Conservation (phyloP, 352 stramenopile genomes). For the Phytophthora sojae region DNA sequence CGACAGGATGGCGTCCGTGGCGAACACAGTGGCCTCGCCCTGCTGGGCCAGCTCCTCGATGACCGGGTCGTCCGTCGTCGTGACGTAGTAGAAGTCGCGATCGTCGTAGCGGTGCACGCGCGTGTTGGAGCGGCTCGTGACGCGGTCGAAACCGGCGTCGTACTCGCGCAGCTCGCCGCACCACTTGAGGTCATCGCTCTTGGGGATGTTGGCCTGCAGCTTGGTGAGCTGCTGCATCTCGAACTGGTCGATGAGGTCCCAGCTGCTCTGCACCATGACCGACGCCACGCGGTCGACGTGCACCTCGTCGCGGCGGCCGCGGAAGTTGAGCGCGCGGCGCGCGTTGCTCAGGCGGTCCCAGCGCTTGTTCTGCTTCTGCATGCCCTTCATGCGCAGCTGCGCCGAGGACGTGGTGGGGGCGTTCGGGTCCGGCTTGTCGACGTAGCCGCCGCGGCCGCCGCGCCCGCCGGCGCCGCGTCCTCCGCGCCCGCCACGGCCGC, state of each 20-base stretch:
- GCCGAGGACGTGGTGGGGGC: slow-evolving; percentile 51
- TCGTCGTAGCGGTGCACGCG: slow-evolving; percentile 86
- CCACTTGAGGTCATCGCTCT: slow-evolving; percentile 93
- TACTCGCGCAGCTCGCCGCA: slow-evolving; percentile 96
- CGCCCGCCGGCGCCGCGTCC: slow-evolving; percentile 50
- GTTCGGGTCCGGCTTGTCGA: slow-evolving; percentile 53
- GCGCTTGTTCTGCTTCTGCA: slow-evolving; percentile 90
- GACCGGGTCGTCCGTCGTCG: slow-evolving; percentile 96
- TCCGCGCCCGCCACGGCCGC: slow-evolving; percentile 54
- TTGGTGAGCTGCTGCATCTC: slow-evolving; percentile 97
- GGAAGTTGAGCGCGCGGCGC: slow-evolving; percentile 70
- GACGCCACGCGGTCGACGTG: slow-evolving; percentile 88
- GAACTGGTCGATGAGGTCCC: slow-evolving; percentile 96
- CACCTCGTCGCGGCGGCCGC: slow-evolving; percentile 65
- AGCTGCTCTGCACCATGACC: slow-evolving; percentile 93
- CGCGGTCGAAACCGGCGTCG: slow-evolving; percentile 95
- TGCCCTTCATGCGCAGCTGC: slow-evolving; percentile 83
- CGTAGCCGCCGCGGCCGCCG: slow-evolving; percentile 39
- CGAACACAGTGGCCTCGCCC: slow-evolving; percentile 94
- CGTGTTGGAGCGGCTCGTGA: slow-evolving; percentile 88
- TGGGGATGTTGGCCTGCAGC: slow-evolving; percentile 90
- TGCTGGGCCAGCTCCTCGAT: slow-evolving; percentile 95
- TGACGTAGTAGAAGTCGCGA: slow-evolving; percentile 97
- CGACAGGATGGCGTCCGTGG: slow-evolving; percentile 96
- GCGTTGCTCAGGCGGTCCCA: slow-evolving; percentile 84